Percentiles rank a stretch among this genome's conserved stretches.
Conservation (phyloP, 2,329 filamentous ascomycete genomes). For the Alternaria alternata region DNA sequence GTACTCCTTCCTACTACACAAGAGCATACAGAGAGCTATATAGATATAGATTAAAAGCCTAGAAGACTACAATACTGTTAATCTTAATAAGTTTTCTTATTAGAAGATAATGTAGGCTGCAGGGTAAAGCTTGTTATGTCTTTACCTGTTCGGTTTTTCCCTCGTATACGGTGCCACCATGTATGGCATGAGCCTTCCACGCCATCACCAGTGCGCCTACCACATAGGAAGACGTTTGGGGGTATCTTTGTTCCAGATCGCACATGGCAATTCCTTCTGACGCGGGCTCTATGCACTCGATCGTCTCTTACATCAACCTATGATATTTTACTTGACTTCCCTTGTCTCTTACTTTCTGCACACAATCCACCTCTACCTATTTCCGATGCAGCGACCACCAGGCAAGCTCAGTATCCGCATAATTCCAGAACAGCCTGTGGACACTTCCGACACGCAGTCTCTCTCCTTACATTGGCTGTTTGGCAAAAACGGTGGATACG, state of each 20-base stretch:
- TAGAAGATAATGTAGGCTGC: no score
- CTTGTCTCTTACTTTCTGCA: neutral
- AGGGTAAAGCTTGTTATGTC: no score
- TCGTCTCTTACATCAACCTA: neutral
- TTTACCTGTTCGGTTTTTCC: no score
- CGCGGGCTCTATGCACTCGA: no score
- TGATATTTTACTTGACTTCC: neutral
- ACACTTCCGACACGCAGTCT: constrained; percentile 2
- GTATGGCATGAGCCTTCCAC: neutral
- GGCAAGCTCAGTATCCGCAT: constrained; percentile 20
- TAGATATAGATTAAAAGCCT: no score
- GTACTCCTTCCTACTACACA: no score
- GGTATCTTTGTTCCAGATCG: no score
- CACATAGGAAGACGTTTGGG: neutral
- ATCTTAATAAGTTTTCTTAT: no score
- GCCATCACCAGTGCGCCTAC: neutral
- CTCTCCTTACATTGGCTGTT: constrained; percentile 17
- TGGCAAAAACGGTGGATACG: constrained; percentile 8
- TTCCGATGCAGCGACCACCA: constrained; percentile 1
- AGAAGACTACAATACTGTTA: no score
- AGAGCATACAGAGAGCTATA: no score
- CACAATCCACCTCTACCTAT: neutral
- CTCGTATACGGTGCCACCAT: neutral
- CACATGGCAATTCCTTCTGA: no score
- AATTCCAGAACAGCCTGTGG: constrained; percentile 13